Base-by-base conservation (phyloP, 306 rosid species). In the Ormosia semicastrata region DNA sequence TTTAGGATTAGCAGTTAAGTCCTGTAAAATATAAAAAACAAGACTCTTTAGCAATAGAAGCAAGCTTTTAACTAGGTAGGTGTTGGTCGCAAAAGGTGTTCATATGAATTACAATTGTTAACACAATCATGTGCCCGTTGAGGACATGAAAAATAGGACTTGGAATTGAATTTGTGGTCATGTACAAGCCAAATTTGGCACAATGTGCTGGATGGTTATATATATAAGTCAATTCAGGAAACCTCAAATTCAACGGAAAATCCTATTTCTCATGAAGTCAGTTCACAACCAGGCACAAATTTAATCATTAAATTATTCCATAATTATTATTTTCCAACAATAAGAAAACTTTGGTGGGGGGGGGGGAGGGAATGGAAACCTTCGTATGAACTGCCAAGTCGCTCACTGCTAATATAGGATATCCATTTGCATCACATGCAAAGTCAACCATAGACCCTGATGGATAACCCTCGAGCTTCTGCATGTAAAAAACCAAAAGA, bases 391-490 rank as follows among this genome's bases (percentile, higher is more conserved):
- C 87, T 36, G 99, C 98, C 76, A 95, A 84, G 87, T 84, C 89
- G 91, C 98, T 93, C 75, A 95, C 86, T 57, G 98, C 98, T 84
- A 95, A 83, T 87, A 95, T 89, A 66, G 93, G 98, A 86, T 84
- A 88, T 67, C 99, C 99, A 86, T 92, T 86, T 46, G 89, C 90
- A 84, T 90, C 98, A 57, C 91, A 89, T 18, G 97, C 98, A 81
- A 90, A 93, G 88, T 95, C 99, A 82, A 93, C 92, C 91, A 93
- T 75, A 57, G 99, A 92, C 49, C 96, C 99, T 62, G 99, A 93
- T 7, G 99, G 97, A 89, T 93, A 93, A 71, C 94, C 96, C 53
- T 88, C 95, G 41, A 85, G 33, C 76, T 89, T 90, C 99, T 95
- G 92, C 82, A 56, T 17, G 71, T 69, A 18, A 81, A 82, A 76